Conservation (phyloP, 768 basidiomycete species). For the Porphyrellus cyaneotinctus region DNA sequence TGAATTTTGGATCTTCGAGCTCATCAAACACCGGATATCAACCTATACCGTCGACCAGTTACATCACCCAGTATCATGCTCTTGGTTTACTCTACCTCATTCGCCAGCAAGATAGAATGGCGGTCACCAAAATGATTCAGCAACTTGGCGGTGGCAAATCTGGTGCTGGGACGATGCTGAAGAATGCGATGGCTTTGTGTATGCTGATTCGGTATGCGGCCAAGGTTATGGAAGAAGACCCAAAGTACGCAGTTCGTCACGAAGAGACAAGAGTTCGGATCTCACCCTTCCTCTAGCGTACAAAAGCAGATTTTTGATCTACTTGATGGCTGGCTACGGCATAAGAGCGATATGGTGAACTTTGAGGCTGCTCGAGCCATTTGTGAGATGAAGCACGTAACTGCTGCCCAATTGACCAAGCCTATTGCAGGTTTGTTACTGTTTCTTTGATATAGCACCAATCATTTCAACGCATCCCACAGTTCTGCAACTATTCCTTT, state of each 20-base stretch:
- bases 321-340: constrained; percentile 90
- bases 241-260: constrained; percentile 64
- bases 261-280: background rate
- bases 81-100: constrained; percentile 91
- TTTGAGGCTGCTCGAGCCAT: constrained; percentile 97
- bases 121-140: constrained; percentile 98
- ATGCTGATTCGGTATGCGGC: constrained; percentile 98
- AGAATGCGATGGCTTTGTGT: constrained; percentile 95
- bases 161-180: constrained; percentile 77
- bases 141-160: constrained; percentile 89
- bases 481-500: constrained; percentile 95
- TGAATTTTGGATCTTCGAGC: constrained; percentile 62
- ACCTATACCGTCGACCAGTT: constrained; percentile 81
- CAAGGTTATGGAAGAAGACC: constrained; percentile 99
- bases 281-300: constrained; percentile 45
- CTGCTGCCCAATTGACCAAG: constrained; percentile 72
- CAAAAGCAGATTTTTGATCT: constrained; percentile 92
- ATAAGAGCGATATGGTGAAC: constrained; percentile 99
- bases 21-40: constrained; percentile 62
- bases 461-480: constrained; percentile 7
- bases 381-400: constrained; percentile 90
- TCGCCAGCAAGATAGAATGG: constrained; percentile 97
- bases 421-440: constrained; percentile 74
- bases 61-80: constrained; percentile 96
- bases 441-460: background rate